Base-by-base conservation (phyloP, 225 moss, liverwort and hornwort genomes). In the Anthoceros angustus region DNA sequence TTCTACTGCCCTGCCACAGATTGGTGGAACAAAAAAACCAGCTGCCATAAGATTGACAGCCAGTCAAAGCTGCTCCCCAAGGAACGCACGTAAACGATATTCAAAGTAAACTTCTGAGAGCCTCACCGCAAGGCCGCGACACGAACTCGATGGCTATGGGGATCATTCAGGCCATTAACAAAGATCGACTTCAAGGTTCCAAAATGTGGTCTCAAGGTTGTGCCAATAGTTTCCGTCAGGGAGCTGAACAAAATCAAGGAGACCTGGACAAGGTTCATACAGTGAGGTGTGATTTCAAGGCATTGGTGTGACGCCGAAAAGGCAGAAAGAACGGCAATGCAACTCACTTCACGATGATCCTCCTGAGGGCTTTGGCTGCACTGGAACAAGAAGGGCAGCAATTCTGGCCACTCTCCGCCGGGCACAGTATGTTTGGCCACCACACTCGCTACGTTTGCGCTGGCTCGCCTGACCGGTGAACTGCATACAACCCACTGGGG, bases 401-500 rank as follows among this genome's bases (percentile, higher is more conserved):
- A 77, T 75, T 99, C 92, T 43, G 98, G 98, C 98, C 98, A 99
- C 69, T 99, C 89, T 69, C 98, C 89, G 24, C 83, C 83, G 62
- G 92, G 92, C 32, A 99, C 92, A 20, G 98, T 89, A 83, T 99
- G 89, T 77, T 99, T 99, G 14, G 98, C 98, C 64, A 99, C 84
- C 23, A 92, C 92, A 75, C 98, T 99, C 45, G 92, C 92, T 68
- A 99, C 89, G 61, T 99, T 89, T 42, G 92, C 87, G 72, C 92
- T 99, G 45, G 87, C 98, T 73, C 98, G 72, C 66, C 98, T 77
- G 8, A 99, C 98, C 61, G 80, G 86, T 16, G 86, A 73, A 80
- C 89, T 93, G 84, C 69, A 46, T 39, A 72, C 69, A 72, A 61
- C 14, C 42, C 50, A 69, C 45, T 12, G 40, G 32, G 10, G 23